Conservation (phyloP, 2,329 filamentous ascomycete species). For the Graphiopsis chlorocephala region DNA sequence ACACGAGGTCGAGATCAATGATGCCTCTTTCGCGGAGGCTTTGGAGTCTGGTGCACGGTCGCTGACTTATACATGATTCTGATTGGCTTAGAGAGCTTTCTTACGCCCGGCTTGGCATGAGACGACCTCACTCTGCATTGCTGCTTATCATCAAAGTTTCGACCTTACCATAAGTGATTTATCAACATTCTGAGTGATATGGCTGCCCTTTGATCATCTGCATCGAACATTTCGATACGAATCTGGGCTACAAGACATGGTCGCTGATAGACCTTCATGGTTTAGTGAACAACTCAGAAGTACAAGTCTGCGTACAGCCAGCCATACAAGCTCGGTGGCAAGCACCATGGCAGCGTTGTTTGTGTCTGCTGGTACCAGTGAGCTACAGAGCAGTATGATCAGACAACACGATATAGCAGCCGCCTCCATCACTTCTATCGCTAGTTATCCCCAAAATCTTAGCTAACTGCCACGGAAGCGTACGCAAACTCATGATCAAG, state of each 20-base stretch:
- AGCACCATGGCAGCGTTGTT: not conserved
- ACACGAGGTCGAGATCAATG: constrained; percentile 1
- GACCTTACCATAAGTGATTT: not conserved
- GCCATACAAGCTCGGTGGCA: not conserved
- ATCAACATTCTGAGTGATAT: too few relatives aligned
- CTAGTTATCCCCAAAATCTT: not conserved
- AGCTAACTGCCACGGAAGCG: not conserved
- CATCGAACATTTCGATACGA: not conserved
- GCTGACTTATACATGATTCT: not conserved
- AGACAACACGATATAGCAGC: not conserved
- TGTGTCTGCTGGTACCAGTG: not conserved
- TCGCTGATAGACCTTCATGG: not conserved
- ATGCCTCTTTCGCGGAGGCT: constrained; percentile 5
- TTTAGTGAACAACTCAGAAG: not conserved
- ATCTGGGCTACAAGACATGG: not conserved
- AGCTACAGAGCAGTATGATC: not conserved
- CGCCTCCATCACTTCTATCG: not conserved
- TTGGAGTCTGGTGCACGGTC: not conserved
- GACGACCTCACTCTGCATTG: not conserved
- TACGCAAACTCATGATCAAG: not conserved
- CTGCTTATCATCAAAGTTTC: not conserved
- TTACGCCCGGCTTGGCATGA: not conserved
- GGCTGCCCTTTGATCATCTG: too few relatives aligned
- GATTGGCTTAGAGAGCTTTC: not conserved
- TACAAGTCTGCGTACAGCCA: not conserved